Evolutionary conservation across 116 monocot genomes (phyloP).

Genomic region (Dioscorea cayenensis): DNA sequence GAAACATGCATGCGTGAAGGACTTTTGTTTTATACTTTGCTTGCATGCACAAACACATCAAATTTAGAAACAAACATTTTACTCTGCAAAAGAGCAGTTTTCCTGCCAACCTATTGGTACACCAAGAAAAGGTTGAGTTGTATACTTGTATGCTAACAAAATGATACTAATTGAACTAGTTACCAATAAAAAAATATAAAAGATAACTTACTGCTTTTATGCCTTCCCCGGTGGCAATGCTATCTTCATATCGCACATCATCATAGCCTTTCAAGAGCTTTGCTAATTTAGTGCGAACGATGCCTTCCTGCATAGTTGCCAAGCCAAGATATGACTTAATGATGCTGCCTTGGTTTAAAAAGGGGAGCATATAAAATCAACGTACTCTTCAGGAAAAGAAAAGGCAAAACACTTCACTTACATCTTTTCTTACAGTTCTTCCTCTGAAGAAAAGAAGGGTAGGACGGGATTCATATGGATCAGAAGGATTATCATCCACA

Average conservation of each 20-base stretch:
- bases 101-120: too few species aligned
- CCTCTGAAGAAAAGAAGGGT: slow-evolving; percentile 92
- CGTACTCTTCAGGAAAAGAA: not conserved
- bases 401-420: slow-evolving; percentile 26
- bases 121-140: too few species aligned
- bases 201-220: slow-evolving; percentile 60
- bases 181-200: not conserved
- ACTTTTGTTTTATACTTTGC: too few species aligned
- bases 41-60: too few species aligned
- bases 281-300: slow-evolving; percentile 57
- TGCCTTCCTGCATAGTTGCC: slow-evolving; percentile 57
- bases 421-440: slow-evolving; percentile 90
- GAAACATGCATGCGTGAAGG: too few species aligned
- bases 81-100: too few species aligned
- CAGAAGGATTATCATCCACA: slow-evolving; percentile 48
- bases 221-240: slow-evolving; percentile 68
- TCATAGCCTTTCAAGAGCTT: slow-evolving; percentile 56
- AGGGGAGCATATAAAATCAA: not conserved
- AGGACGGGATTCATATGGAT: slow-evolving; percentile 71
- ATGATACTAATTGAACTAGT: not conserved
- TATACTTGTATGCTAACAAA: not conserved
- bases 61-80: too few species aligned
- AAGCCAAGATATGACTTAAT: slow-evolving; percentile 1
- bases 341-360: not conserved
- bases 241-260: slow-evolving; percentile 75